phyloP scores from a whole-genome alignment of 768 basidiomycete species.

The Russula emetica region DNA sequence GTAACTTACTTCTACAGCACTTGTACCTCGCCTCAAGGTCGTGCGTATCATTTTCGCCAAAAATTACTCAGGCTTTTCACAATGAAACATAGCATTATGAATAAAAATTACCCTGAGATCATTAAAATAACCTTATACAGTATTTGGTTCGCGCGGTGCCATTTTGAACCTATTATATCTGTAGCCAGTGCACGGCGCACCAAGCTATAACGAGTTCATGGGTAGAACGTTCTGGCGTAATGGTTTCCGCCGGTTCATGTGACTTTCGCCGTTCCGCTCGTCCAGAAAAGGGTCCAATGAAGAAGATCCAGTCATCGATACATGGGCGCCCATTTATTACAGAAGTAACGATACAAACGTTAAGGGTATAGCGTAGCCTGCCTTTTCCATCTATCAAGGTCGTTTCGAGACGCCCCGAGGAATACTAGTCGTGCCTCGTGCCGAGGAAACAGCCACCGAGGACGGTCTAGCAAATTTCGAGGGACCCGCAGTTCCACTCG shows the following conservation, averaged over 20 bases:
- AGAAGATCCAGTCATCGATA: constrained; percentile 6
- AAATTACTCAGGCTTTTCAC: no score
- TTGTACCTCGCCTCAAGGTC: neutral
- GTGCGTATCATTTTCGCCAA: neutral
- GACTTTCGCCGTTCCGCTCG: neutral
- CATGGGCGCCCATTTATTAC: constrained; percentile 7
- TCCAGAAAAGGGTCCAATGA: neutral
- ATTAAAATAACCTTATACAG: neutral
- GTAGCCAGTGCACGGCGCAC: neutral
- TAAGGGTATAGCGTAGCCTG: constrained; percentile 7
- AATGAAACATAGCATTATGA: neutral
- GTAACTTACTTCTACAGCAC: no score
- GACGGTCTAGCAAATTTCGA: constrained; percentile 21
- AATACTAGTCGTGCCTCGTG: constrained; percentile 17
- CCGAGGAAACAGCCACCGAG: constrained; percentile 19
- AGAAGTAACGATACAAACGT: constrained; percentile 8
- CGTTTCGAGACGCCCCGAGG: constrained; percentile 19
- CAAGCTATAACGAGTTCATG: neutral
- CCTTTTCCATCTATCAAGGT: constrained; percentile 4
- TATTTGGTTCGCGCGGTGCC: neutral
- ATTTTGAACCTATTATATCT: neutral
- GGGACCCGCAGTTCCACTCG: constrained; percentile 3
- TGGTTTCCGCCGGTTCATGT: neutral
- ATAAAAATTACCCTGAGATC: neutral
- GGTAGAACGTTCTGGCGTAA: neutral